Conservation (phyloP, 768 basidiomycete genomes). For the Pleurotus ostreatus region DNA sequence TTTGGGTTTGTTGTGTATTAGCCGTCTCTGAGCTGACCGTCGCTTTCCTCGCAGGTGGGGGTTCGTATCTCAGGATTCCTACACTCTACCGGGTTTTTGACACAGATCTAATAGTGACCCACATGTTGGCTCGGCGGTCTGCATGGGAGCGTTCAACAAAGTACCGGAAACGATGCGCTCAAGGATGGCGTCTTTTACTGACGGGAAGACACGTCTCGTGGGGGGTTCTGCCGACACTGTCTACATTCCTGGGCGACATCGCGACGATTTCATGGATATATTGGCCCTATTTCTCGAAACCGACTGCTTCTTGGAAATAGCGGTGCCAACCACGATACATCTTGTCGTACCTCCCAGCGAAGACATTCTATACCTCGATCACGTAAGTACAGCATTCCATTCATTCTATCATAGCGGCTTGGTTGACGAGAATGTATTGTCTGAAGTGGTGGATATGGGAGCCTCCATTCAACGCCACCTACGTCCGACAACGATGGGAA, state of each 20-base stretch:
- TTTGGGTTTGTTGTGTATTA: not conserved
- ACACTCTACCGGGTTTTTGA: not conserved
- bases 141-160: conserved; percentile 36
- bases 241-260: conserved; percentile 42
- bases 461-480: conserved; percentile 41
- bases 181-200: conserved; percentile 29
- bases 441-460: conserved; percentile 43
- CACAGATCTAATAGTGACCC: conserved; percentile 27
- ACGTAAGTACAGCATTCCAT: conserved; percentile 15
- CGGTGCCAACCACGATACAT: conserved; percentile 40
- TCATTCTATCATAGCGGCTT: not conserved
- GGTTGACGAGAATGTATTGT: not conserved
- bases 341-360: conserved; percentile 35
- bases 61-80: conserved; percentile 19
- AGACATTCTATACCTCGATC: conserved; percentile 42
- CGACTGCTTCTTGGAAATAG: conserved; percentile 47
- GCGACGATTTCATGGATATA: conserved; percentile 33
- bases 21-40: not conserved
- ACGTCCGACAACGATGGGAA: conserved; percentile 42
- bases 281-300: conserved; percentile 43
- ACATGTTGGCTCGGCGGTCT: conserved; percentile 39
- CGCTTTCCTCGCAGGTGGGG: conserved; percentile 32
- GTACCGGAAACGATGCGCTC: conserved; percentile 31
- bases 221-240: conserved; percentile 47
- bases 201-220: conserved; percentile 32